These are phyloP conservation scores for California macrophylla DNA, from an alignment of 441 rosid genomes.

Conservation along the genomic window DNA sequence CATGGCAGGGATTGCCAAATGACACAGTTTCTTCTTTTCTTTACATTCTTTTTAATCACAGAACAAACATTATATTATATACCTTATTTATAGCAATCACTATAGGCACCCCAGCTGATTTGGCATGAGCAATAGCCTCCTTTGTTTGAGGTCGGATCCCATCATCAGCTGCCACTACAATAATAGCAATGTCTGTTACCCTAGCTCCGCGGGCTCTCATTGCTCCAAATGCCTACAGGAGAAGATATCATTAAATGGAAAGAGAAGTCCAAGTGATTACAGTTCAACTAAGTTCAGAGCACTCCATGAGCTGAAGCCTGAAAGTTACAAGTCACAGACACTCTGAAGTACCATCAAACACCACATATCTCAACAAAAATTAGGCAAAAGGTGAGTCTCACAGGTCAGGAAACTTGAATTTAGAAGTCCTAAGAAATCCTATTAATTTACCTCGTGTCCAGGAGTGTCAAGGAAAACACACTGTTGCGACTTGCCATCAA, in stretches of 20 bases:
- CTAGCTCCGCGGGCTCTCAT: conserved; percentile 99
- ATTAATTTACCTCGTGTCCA: conserved; percentile 73
- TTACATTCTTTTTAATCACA: neutral
- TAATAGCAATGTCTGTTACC: conserved; percentile 86
- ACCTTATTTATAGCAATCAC: conserved; percentile 92
- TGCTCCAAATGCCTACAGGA: conserved; percentile 91
- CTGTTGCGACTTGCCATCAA: conserved; percentile 68
- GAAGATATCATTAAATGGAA: conserved; percentile 27
- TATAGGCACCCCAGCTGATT: conserved; percentile 91
- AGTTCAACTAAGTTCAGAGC: neutral
- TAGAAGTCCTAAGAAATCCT: neutral
- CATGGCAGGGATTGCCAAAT: neutral
- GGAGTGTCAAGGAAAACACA: conserved; percentile 99
- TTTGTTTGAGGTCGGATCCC: conserved; percentile 96
- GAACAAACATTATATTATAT: conserved; percentile 4
- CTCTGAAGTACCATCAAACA: neutral
- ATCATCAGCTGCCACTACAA: conserved; percentile 98
- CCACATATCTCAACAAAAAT: neutral
- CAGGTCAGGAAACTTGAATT: conserved; percentile 11
- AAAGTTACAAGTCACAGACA: conserved; percentile 2
- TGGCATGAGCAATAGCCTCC: conserved; percentile 96
- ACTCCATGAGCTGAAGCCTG: conserved; percentile 1
- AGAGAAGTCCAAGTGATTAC: conserved; percentile 13
- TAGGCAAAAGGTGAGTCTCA: neutral
- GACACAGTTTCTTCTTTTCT: neutral